Conservation (phyloP, 306 rosid species). For the Rosa lucieae region DNA sequence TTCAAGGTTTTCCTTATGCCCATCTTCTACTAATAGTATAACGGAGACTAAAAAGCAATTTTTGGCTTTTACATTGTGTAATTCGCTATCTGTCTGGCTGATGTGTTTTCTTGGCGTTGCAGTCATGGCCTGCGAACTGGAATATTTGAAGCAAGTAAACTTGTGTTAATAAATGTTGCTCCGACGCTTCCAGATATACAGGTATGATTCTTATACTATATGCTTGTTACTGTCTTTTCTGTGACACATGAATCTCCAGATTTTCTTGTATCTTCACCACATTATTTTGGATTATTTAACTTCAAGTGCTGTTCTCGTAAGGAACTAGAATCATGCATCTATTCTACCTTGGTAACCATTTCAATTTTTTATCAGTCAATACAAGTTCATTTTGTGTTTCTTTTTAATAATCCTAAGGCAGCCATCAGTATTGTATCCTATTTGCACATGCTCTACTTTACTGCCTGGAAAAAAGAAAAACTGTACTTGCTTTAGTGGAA, state of each 20-base stretch:
- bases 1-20: slow-evolving; percentile 65
- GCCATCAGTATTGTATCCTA: background rate
- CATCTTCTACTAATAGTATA: slow-evolving; percentile 9
- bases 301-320: background rate
- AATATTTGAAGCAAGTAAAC: slow-evolving; percentile 92
- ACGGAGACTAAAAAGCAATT: slow-evolving; percentile 9
- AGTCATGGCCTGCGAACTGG: slow-evolving; percentile 99
- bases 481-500: background rate
- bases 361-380: background rate
- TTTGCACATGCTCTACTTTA: background rate
- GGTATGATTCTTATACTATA: slow-evolving; percentile 41
- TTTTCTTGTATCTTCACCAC: slow-evolving; percentile 16
- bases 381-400: background rate
- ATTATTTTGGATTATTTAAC: background rate
- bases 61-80: slow-evolving; percentile 9
- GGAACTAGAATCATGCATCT: slow-evolving; percentile 7
- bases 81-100: slow-evolving; percentile 29
- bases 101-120: slow-evolving; percentile 42
- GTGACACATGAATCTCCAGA: background rate
- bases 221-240: slow-evolving; percentile 1
- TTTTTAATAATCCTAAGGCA: background rate
- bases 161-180: slow-evolving; percentile 77
- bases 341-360: background rate
- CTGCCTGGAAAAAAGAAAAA: background rate
- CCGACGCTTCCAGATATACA: slow-evolving; percentile 92